These are phyloP conservation scores for Oidium heveae DNA, from an alignment of 2,329 filamentous ascomycete genomes.

Conservation along the genomic window DNA sequence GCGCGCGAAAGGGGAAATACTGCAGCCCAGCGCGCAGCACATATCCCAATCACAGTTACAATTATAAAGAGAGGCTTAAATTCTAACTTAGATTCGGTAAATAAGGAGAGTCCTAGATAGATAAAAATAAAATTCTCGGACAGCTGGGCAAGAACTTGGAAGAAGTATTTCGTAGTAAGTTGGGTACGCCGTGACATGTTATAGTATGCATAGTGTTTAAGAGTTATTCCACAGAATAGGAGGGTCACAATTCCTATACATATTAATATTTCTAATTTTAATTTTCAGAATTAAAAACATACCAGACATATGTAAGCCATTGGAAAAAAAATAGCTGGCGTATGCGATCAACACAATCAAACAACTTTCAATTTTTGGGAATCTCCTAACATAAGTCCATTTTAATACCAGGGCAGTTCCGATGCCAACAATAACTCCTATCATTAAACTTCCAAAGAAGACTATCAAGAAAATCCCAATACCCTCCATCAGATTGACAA, in stretches of 20 bases:
- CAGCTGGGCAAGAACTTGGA: constrained; percentile 79
- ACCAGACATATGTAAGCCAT: constrained; percentile 91
- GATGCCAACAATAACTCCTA: constrained; percentile 72
- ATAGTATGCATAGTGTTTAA: constrained; percentile 98
- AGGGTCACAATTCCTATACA: constrained; percentile 53
- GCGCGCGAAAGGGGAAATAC: constrained; percentile 77
- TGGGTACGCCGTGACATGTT: constrained; percentile 98
- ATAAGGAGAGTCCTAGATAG: constrained; percentile 81
- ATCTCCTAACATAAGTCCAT: constrained; percentile 76
- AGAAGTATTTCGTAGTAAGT: constrained; percentile 91
- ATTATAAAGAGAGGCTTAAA: constrained; percentile 94
- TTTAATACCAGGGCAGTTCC: constrained; percentile 72
- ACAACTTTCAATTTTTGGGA: constrained; percentile 92
- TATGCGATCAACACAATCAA: constrained; percentile 85
- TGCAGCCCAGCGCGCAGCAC: constrained; percentile 71
- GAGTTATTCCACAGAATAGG: constrained; percentile 88
- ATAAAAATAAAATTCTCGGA: constrained; percentile 99
- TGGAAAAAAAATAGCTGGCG: constrained; percentile 92
- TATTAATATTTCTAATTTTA: constrained; percentile 1
- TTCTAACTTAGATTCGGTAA: constrained; percentile 66
- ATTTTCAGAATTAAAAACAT: constrained; percentile 14
- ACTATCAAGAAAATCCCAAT: constrained; percentile 85
- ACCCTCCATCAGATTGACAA: constrained; percentile 70
- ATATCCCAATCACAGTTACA: constrained; percentile 75
- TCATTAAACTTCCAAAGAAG: constrained; percentile 82